Base-by-base conservation (phyloP, 345 rosid genomes). In the Salix caprea region DNA sequence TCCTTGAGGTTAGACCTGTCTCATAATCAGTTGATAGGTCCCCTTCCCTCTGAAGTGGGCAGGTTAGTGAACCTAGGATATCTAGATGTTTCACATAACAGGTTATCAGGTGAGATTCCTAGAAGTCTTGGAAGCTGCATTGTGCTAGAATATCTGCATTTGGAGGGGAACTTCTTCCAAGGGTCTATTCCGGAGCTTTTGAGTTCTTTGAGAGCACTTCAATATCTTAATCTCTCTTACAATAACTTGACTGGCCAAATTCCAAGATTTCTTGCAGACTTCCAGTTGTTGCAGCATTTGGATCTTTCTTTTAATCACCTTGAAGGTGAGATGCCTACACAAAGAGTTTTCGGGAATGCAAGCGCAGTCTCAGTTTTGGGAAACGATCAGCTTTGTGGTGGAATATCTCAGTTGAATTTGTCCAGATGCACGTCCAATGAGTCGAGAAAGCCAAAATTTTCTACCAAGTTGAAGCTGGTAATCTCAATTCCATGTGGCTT, bases 101-200 rank as follows among this genome's bases (percentile, higher is more conserved):
- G 9, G 18, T 26, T 77, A 26, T 77, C 76, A 21, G 72, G 76
- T 8, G 75, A 65, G 15, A 72, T 77, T 48, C 80, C 76, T 2
- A 3, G 4, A 9, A 16, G 26, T 11, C 39, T 77, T 50, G 76
- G 80, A 16, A 46, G 48, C 32, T 77, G 76, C 50, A 4, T 24
- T n/a, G 11, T 40, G 7, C 2, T 77, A 42, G 67, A 77, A 39
- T 6, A 0, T 16, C 26, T 71, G 2, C 0, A 46, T 19, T 54
- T 77, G 37, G 14, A 7, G n/a, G 72, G 23, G 50, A 77, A 72
- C 39, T 19, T 54, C 9, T 65, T 77, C 24, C 7, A 76, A 58
- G 76, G 80, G 18, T 37, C 0, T 32, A 77, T 71, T 26, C 76
- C 80, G 16, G 2, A 32, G 24, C 54, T 66, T 36, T 16, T 77